Evolutionary conservation across 2,329 filamentous ascomycete genomes (phyloP).

Genomic region (Talaromyces sp.): DNA sequence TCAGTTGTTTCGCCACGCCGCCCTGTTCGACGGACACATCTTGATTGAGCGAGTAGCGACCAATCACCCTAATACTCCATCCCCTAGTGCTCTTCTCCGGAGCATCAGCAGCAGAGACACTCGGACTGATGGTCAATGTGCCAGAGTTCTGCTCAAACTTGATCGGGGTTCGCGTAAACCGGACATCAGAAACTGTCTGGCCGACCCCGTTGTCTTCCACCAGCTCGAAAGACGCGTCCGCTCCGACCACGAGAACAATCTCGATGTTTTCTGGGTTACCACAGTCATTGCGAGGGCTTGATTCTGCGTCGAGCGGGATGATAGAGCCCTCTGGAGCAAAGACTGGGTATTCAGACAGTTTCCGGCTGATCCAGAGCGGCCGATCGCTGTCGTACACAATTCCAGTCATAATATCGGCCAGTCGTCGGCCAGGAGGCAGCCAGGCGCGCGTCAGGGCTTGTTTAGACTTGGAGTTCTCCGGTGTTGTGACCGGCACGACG

Average conservation of each 20-base stretch:
- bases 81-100: neutral
- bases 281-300: constrained; percentile 16
- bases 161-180: constrained; percentile 3
- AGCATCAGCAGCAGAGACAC: neutral
- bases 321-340: constrained; percentile 55
- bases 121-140: neutral
- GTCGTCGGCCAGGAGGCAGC: constrained; percentile 49
- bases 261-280: constrained; percentile 15
- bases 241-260: constrained; percentile 33
- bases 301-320: constrained; percentile 50
- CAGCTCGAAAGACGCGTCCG: constrained; percentile 32
- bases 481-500: constrained; percentile 53
- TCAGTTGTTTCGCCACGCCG: neutral
- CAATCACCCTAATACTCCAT: constrained; percentile 5
- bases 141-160: constrained; percentile 1
- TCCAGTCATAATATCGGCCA: constrained; percentile 57
- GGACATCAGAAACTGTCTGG: neutral
- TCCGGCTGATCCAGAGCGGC: constrained; percentile 49
- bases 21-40: neutral
- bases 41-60: neutral
- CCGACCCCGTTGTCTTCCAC: constrained; percentile 5
- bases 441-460: constrained; percentile 50
- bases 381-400: constrained; percentile 55
- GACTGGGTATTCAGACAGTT: constrained; percentile 49
- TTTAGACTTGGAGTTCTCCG: constrained; percentile 44